Conservation (phyloP, 2,329 filamentous ascomycete genomes). For the Amylocarpus encephaloides region DNA sequence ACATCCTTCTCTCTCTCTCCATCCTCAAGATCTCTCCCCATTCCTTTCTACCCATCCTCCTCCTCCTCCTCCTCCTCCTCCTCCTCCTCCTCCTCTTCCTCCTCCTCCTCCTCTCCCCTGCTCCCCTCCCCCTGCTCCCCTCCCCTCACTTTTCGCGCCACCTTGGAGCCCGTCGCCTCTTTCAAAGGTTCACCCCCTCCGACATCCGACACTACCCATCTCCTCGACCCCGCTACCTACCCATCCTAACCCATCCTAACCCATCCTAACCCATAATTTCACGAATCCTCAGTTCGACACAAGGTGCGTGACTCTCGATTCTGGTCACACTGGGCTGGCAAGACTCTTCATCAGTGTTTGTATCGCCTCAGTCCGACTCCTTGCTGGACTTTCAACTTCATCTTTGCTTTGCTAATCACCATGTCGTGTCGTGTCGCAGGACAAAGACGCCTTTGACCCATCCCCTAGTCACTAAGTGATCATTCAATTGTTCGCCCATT, state of each 20-base stretch:
- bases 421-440: conserved; percentile 4
- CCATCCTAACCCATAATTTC: not conserved
- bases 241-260: no score
- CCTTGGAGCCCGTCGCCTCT: conserved; percentile 6
- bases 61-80: conserved; percentile 14
- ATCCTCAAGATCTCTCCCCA: not conserved
- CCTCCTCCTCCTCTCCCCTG: not conserved
- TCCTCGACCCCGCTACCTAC: conserved; percentile 4
- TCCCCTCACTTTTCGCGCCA: conserved; percentile 17
- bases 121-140: conserved; percentile 8
- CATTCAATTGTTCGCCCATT: conserved; percentile 5
- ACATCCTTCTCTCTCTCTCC: conserved; percentile 12
- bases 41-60: conserved; percentile 2
- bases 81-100: not conserved
- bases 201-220: conserved; percentile 12
- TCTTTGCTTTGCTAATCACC: not conserved
- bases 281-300: not conserved
- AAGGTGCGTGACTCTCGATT: not conserved
- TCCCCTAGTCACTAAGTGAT: conserved; percentile 1
- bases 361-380: no score
- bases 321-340: no score
- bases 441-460: conserved; percentile 5
- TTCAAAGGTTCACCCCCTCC: conserved; percentile 5
- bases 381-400: no score
- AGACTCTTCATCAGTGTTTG: no score